Conservation (phyloP, 148 eudicot species). For the Silene conica region DNA sequence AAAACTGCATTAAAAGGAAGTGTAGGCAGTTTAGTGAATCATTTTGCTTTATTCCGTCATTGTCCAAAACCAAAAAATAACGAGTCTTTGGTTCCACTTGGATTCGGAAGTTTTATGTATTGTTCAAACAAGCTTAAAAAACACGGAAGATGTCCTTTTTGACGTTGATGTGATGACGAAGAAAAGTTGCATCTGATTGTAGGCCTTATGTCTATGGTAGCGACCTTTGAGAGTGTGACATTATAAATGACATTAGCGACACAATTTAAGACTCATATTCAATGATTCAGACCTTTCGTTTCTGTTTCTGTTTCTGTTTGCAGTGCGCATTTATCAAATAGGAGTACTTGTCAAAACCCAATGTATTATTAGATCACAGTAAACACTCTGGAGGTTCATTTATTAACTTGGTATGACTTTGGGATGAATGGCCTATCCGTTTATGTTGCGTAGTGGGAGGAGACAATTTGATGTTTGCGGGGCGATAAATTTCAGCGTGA, state of each 20-base stretch:
- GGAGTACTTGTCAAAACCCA: conserved; percentile 8
- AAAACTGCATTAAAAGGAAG: too few species aligned
- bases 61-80: too few species aligned
- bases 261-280: conserved; percentile 20
- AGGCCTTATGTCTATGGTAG: conserved; percentile 16
- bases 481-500: too few species aligned
- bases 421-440: background rate
- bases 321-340: conserved; percentile 1
- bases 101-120: background rate
- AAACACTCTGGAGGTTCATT: too few species aligned
- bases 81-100: too few species aligned
- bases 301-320: conserved; percentile 3
- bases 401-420: background rate
- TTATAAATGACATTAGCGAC: conserved; percentile 9
- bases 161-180: conserved; percentile 4
- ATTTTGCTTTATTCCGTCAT: too few species aligned
- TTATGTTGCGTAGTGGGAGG: too few species aligned
- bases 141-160: conserved; percentile 4
- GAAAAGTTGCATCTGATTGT: conserved; percentile 10
- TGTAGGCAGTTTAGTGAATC: too few species aligned
- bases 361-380: conserved; percentile 1
- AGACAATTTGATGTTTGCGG: too few species aligned
- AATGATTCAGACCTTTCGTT: conserved; percentile 7
- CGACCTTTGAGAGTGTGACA: conserved; percentile 6
- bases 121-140: background rate